Conservation (phyloP, 306 rosid species). For the Cucurbita ficifolia region DNA sequence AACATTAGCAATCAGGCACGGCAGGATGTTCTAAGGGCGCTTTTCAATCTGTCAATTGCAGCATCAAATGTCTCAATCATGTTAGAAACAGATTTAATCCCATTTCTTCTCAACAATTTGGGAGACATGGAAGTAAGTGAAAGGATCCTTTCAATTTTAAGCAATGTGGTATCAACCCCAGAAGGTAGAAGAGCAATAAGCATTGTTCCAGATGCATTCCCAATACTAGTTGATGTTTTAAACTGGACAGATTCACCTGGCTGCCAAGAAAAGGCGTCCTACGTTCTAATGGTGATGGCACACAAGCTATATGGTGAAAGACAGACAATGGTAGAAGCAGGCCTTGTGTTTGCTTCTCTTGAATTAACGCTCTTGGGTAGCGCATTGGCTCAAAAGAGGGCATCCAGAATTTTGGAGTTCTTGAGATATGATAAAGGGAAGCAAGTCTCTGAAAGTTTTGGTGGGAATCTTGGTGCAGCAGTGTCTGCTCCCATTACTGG, state of each 20-base stretch:
- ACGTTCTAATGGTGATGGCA: constrained; percentile 91
- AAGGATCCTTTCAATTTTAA: constrained; percentile 52
- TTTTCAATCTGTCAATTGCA: constrained; percentile 70
- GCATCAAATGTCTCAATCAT: constrained; percentile 42
- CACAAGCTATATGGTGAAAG: constrained; percentile 72
- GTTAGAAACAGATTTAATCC: constrained; percentile 60
- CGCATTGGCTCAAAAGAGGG: constrained; percentile 86
- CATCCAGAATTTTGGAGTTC: constrained; percentile 75
- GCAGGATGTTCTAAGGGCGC: constrained; percentile 80
- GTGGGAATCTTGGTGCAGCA: constrained; percentile 35
- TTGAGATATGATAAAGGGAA: constrained; percentile 80
- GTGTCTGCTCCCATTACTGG: constrained; percentile 83
- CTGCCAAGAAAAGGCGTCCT: constrained; percentile 85
- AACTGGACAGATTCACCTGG: constrained; percentile 80
- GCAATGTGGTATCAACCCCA: constrained; percentile 57
- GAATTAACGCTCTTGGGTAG: constrained; percentile 84
- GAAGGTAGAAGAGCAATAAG: constrained; percentile 81
- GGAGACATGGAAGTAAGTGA: constrained; percentile 93
- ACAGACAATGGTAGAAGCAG: constrained; percentile 81
- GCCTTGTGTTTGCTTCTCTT: constrained; percentile 63
- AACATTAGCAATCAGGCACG: constrained; percentile 40
- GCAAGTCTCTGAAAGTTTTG: constrained; percentile 49
- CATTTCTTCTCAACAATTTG: constrained; percentile 29
- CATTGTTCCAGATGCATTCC: constrained; percentile 31
- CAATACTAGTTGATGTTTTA: constrained; percentile 56